phyloP scores from a whole-genome alignment of 2,329 filamentous ascomycete genomes.

The Hymenoscyphus occultus region DNA sequence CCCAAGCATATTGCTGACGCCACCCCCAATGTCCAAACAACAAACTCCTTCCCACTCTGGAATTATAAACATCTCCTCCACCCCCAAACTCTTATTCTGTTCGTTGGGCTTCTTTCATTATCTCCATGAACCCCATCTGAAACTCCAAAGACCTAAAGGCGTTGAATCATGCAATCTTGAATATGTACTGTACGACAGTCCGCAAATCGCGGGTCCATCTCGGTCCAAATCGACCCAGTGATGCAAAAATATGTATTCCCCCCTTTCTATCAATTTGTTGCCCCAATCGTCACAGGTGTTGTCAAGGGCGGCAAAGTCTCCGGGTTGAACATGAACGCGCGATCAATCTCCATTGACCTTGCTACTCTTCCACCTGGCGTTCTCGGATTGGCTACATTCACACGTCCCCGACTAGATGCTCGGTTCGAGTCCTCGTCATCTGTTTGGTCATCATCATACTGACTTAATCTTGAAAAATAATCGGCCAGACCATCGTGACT shows the following conservation, averaged over 20 bases:
- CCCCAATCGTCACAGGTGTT: background rate
- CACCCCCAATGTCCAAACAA: too few species aligned
- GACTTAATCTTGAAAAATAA: constrained; percentile 54
- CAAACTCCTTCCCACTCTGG: too few species aligned
- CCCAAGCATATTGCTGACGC: too few species aligned
- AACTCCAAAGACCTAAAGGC: background rate
- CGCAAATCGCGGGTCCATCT: background rate
- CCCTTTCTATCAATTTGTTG: background rate
- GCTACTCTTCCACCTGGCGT: constrained; percentile 35
- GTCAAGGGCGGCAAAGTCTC: background rate
- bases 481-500: constrained; percentile 58
- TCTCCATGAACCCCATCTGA: background rate
- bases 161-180: background rate
- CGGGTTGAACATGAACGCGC: constrained; percentile 35
- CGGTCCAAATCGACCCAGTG: background rate
- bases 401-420: constrained; percentile 30
- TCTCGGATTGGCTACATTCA: constrained; percentile 35
- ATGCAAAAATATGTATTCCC: background rate
- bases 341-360: constrained; percentile 37
- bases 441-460: constrained; percentile 32
- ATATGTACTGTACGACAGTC: background rate
- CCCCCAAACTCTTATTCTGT: too few species aligned
- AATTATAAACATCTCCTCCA: too few species aligned
- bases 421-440: constrained; percentile 33
- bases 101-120: background rate